These are phyloP conservation scores for Kalmusia sp. DNA, from an alignment of 2,329 filamentous ascomycete genomes.

Conservation along the genomic window DNA sequence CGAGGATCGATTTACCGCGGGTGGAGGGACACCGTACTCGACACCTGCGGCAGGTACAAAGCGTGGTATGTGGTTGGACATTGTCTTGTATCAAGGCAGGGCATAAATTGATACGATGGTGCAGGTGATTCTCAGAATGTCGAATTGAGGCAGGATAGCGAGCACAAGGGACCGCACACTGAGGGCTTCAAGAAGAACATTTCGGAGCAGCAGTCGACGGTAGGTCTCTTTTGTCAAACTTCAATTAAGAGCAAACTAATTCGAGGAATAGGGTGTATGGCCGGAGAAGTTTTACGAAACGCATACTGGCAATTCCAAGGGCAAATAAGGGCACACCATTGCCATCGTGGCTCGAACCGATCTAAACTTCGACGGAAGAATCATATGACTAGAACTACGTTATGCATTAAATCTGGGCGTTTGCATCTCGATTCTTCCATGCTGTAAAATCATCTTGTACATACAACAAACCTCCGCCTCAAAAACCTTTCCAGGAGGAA, in stretches of 20 bases:
- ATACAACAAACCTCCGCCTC: not conserved
- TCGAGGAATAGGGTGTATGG: constrained; percentile 27
- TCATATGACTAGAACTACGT: no score
- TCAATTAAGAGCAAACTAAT: constrained; percentile 8
- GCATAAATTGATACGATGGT: constrained; percentile 4
- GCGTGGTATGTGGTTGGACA: constrained; percentile 29
- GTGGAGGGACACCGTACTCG: constrained; percentile 40
- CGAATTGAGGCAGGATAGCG: constrained; percentile 30
- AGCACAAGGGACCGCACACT: constrained; percentile 35
- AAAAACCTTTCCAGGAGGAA: no score
- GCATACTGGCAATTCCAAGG: constrained; percentile 41
- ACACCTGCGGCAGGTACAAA: constrained; percentile 36
- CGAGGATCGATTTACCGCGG: constrained; percentile 41
- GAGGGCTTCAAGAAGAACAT: constrained; percentile 36
- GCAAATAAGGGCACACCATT: constrained; percentile 30
- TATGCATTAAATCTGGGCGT: not conserved
- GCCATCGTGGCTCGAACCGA: no score
- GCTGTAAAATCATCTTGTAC: constrained; percentile 3
- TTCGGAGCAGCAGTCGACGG: constrained; percentile 33
- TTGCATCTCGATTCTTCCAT: not conserved
- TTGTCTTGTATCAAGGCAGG: not conserved
- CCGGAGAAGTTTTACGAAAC: constrained; percentile 42
- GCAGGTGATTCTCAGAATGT: constrained; percentile 30
- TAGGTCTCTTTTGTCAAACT: constrained; percentile 7
- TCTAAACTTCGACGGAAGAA: no score